Evolutionary conservation across 208 protist species (phyloP).

Genomic region (Trypanosomatidae sp.): DNA sequence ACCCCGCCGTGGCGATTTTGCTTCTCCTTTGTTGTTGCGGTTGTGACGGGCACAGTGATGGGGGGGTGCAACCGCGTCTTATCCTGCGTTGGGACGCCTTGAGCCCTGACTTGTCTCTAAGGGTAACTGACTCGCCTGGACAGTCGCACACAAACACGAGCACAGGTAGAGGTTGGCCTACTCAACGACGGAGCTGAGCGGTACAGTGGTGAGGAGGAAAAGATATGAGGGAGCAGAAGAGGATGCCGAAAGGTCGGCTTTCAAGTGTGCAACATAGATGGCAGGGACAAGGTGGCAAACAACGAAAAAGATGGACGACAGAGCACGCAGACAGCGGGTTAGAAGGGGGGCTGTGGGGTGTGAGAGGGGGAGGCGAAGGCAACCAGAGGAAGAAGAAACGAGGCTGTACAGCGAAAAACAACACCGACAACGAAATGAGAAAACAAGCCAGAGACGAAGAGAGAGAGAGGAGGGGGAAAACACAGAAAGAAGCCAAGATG

Average conservation of each 20-base stretch:
- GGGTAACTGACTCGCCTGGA: background rate
- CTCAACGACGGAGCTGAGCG: background rate
- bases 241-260: background rate
- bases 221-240: background rate
- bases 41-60: background rate
- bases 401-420: background rate
- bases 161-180: background rate
- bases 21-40: background rate
- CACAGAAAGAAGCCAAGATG: background rate
- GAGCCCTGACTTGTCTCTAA: background rate
- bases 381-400: background rate
- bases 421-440: background rate
- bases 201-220: background rate
- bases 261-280: no score
- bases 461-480: background rate
- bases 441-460: background rate
- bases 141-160: background rate
- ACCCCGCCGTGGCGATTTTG: background rate
- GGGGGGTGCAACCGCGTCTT: background rate
- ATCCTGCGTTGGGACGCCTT: background rate
- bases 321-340: background rate
- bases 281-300: background rate
- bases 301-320: background rate
- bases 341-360: background rate
- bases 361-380: background rate